phyloP scores from a whole-genome alignment of 78 protist genomes.

The Tieghemostelium lacteum region DNA sequence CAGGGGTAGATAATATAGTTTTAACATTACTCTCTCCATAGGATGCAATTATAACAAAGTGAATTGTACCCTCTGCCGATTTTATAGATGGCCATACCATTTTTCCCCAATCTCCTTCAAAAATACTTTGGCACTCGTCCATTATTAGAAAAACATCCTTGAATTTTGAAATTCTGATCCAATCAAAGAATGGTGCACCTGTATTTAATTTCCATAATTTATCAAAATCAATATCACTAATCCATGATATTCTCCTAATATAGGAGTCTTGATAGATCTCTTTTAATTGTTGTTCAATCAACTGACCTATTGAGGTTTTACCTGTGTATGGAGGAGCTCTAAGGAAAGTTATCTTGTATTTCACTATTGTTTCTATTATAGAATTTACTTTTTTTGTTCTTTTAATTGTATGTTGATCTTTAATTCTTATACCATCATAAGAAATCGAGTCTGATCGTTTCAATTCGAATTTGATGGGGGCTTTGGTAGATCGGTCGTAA shows the following conservation, averaged over 20 bases:
- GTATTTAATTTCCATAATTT: background rate
- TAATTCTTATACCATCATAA: too few species aligned
- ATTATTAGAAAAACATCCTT: background rate
- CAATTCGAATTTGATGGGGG: too few species aligned
- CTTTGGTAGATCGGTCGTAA: too few species aligned
- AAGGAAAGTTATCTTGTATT: background rate
- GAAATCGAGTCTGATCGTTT: too few species aligned
- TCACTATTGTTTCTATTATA: background rate
- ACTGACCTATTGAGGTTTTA: conserved; percentile 5
- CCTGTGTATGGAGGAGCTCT: conserved; percentile 18
- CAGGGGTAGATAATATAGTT: background rate
- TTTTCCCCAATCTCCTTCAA: background rate
- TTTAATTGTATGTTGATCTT: too few species aligned
- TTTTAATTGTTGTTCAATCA: background rate
- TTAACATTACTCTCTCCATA: background rate
- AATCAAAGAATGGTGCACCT: background rate
- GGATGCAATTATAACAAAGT: background rate
- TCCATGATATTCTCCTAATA: background rate
- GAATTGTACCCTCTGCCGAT: background rate
- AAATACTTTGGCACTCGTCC: background rate
- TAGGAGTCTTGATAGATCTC: background rate
- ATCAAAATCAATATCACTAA: too few species aligned
- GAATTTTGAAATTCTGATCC: background rate
- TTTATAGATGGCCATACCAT: conserved; percentile 2
- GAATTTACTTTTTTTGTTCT: too few species aligned